phyloP scores from a whole-genome alignment of 2,329 filamentous ascomycete genomes.

The Emericellopsis cladophorae region DNA sequence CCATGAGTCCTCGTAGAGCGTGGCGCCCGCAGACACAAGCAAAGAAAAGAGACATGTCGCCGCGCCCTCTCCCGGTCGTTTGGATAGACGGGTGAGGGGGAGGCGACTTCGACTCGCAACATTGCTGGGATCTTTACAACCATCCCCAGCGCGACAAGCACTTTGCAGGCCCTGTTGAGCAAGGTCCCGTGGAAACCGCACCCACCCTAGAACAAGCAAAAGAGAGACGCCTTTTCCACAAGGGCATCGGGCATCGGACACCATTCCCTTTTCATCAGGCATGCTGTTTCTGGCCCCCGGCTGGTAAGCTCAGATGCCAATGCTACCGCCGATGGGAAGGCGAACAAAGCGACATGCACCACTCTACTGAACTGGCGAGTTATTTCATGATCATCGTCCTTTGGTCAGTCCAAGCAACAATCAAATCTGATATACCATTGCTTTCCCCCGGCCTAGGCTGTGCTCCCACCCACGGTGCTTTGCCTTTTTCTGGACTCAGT shows the following conservation, averaged over 20 bases:
- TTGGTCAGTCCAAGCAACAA: too few relatives aligned
- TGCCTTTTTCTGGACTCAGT: neutral
- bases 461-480: neutral
- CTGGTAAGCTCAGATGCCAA: too few relatives aligned
- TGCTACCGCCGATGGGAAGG: too few relatives aligned
- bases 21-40: too few relatives aligned
- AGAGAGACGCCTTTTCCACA: neutral
- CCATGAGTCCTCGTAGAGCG: too few relatives aligned
- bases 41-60: too few relatives aligned
- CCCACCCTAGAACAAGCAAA: neutral
- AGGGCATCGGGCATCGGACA: too few relatives aligned
- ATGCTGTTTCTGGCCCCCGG: too few relatives aligned
- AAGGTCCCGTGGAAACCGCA: neutral
- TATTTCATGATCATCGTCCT: too few relatives aligned
- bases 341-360: neutral
- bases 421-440: neutral
- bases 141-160: neutral
- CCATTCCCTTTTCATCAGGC: too few relatives aligned
- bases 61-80: neutral
- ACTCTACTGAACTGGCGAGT: too few relatives aligned
- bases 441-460: neutral
- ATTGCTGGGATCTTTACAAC: neutral
- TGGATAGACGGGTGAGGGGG: neutral
- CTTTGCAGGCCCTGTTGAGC: neutral
- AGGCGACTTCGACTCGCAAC: neutral